phyloP scores from a whole-genome alignment of 768 basidiomycete genomes.

The Tylopilus sp. region DNA sequence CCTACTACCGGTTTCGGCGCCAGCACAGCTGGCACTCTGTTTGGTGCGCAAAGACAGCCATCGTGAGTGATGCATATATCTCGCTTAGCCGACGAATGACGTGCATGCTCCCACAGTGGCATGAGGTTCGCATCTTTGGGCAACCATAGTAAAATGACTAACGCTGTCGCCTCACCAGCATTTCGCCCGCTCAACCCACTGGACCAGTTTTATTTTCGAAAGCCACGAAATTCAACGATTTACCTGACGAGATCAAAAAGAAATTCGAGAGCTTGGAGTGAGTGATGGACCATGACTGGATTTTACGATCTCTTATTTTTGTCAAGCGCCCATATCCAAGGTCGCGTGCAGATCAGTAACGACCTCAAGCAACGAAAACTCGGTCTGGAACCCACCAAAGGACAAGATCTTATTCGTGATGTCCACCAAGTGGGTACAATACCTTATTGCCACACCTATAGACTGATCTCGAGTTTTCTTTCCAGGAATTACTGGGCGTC shows the following conservation, averaged over 20 bases:
- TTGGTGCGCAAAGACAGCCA: constrained; percentile 31
- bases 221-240: constrained; percentile 78
- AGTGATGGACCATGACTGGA: constrained; percentile 17
- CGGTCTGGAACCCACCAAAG: constrained; percentile 70
- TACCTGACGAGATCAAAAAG: constrained; percentile 66
- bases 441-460: not conserved
- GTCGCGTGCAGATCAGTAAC: constrained; percentile 75
- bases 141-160: not conserved
- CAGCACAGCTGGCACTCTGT: constrained; percentile 13
- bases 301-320: constrained; percentile 5
- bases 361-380: constrained; percentile 74
- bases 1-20: constrained; percentile 5
- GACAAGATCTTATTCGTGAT: constrained; percentile 62
- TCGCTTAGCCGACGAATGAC: not conserved
- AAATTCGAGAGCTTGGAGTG: constrained; percentile 72
- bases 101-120: constrained; percentile 1
- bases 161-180: constrained; percentile 12
- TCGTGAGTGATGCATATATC: constrained; percentile 21
- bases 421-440: constrained; percentile 56
- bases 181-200: constrained; percentile 28
- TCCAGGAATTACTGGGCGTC: constrained; percentile 62
- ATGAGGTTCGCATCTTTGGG: constrained; percentile 25
- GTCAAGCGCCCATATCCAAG: constrained; percentile 65
- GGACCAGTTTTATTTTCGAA: constrained; percentile 36
- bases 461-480: not conserved